Conservation (phyloP, 495 filamentous ascomycete species). For the Lindgomyces ingoldianus region DNA sequence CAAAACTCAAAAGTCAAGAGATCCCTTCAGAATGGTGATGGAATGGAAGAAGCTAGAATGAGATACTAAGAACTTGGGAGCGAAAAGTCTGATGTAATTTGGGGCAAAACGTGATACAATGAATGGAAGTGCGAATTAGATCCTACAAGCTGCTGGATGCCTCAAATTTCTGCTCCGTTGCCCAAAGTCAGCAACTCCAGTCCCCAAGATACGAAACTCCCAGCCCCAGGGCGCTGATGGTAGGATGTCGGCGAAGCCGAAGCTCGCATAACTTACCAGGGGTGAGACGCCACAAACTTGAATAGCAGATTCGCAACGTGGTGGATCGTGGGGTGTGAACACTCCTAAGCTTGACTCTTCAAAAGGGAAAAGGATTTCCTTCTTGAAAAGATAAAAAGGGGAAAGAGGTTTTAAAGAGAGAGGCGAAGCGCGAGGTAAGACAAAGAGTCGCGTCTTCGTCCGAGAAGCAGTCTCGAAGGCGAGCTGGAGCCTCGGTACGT, state of each 20-base stretch:
- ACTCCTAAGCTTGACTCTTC: neutral
- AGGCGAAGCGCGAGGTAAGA: neutral
- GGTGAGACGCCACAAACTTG: neutral
- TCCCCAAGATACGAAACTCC: neutral
- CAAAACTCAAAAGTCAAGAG: neutral
- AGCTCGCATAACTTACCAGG: conserved; percentile 1
- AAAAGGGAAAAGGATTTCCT: too few species aligned
- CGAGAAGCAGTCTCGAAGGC: neutral
- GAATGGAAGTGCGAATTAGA: neutral
- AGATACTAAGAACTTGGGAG: neutral
- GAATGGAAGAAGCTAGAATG: neutral
- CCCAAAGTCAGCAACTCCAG: neutral
- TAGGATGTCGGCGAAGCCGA: conserved; percentile 11
- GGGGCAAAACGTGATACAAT: neutral
- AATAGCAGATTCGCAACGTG: neutral
- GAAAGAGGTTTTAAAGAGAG: neutral
- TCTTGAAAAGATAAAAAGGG: neutral
- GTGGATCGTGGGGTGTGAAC: neutral
- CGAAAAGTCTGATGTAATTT: neutral
- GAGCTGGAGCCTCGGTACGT: conserved; percentile 1
- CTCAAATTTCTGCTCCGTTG: neutral
- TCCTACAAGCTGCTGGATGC: neutral
- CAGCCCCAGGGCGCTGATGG: neutral
- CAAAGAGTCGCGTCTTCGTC: neutral
- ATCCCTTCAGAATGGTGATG: neutral